Evolutionary conservation across 768 basidiomycete species (phyloP).

Genomic region (Sistotremastrum suecicum): DNA sequence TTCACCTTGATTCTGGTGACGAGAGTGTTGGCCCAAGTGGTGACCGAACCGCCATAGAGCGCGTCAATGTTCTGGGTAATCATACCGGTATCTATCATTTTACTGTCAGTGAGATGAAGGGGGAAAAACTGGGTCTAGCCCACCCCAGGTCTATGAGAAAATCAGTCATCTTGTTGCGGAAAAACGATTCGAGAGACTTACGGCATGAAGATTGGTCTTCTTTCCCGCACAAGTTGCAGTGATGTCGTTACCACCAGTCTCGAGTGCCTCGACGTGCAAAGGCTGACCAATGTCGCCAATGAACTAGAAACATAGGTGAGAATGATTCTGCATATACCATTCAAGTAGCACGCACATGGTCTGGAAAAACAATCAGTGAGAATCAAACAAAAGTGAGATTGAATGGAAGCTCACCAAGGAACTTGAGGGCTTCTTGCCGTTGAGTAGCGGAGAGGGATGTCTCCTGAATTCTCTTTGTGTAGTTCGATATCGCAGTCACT

Average conservation of each 20-base stretch:
- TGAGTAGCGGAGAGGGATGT: constrained; percentile 27
- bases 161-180: neutral
- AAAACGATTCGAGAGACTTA: neutral
- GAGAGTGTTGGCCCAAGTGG: constrained; percentile 24
- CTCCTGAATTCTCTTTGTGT: constrained; percentile 34
- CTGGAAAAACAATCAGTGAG: neutral
- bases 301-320: constrained; percentile 13
- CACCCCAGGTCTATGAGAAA: constrained; percentile 10
- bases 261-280: constrained; percentile 31
- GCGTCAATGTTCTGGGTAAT: constrained; percentile 11
- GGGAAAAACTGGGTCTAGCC: neutral
- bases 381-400: constrained; percentile 1
- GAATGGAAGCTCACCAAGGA: constrained; percentile 22
- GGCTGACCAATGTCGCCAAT: constrained; percentile 37
- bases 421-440: constrained; percentile 37
- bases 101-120: neutral
- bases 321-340: neutral
- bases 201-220: constrained; percentile 29
- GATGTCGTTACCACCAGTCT: constrained; percentile 32
- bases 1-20: constrained; percentile 26
- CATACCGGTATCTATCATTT: constrained; percentile 9
- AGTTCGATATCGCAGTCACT: constrained; percentile 46
- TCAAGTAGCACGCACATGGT: neutral
- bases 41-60: constrained; percentile 8
- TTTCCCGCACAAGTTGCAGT: constrained; percentile 24